These are phyloP conservation scores for Metschnikowia continentalis DNA, from an alignment of 805 yeast species.

Conservation along the genomic window DNA sequence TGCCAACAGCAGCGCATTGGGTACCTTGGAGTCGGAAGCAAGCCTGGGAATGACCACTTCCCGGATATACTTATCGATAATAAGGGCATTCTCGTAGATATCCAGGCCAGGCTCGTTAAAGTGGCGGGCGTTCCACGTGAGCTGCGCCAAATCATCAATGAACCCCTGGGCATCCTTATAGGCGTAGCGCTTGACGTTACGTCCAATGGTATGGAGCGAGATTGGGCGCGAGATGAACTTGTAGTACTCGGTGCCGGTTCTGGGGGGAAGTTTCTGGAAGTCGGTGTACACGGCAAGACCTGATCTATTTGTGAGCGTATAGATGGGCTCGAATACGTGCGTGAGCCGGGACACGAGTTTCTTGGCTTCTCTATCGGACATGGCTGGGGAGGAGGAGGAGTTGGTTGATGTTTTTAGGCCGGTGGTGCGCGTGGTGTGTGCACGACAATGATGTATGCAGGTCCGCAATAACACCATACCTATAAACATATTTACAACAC, in stretches of 20 bases:
- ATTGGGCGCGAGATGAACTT: conserved; percentile 74
- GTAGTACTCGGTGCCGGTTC: conserved; percentile 75
- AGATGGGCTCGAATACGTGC: conserved; percentile 36
- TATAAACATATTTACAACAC: too few species aligned
- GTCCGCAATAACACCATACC: too few species aligned
- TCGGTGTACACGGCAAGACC: conserved; percentile 49
- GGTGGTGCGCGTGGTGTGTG: not conserved
- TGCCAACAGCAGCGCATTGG: conserved; percentile 32
- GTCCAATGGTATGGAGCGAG: conserved; percentile 68
- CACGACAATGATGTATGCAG: not conserved
- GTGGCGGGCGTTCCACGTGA: conserved; percentile 85
- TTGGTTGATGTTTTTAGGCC: not conserved
- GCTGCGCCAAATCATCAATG: conserved; percentile 73
- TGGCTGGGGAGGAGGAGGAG: conserved; percentile 9
- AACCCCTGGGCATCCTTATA: conserved; percentile 67
- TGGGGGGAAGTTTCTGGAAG: conserved; percentile 70
- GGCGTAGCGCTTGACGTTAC: conserved; percentile 48
- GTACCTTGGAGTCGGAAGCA: conserved; percentile 35
- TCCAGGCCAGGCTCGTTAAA: conserved; percentile 70
- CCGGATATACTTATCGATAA: conserved; percentile 50
- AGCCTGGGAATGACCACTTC: conserved; percentile 48
- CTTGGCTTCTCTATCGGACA: conserved; percentile 39
- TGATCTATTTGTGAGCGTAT: conserved; percentile 35
- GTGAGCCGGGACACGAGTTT: conserved; percentile 32
- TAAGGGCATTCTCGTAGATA: conserved; percentile 64